Percentiles rank a stretch among this genome's conserved stretches.
phyloP scores from a whole-genome alignment of 2,329 filamentous ascomycete species.

The Colletotrichum aenigma region DNA sequence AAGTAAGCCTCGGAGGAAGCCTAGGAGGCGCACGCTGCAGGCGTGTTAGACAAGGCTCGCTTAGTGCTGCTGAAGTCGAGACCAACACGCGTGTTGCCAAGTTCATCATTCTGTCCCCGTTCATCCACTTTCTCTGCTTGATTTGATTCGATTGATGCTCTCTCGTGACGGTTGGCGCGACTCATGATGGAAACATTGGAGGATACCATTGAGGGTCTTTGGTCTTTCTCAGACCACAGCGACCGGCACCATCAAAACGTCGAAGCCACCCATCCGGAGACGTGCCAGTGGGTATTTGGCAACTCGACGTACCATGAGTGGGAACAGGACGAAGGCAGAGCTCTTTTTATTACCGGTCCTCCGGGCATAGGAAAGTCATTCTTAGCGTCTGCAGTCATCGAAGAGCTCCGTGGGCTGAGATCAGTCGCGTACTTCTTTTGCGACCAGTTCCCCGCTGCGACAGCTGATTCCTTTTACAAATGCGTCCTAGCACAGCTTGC shows the following conservation, averaged over 20 bases:
- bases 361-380: not conserved
- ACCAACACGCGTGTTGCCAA: not conserved
- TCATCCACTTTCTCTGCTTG: not conserved
- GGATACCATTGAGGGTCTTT: accelerated
- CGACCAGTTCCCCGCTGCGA: accelerated
- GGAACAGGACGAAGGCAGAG: not conserved
- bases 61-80: not conserved
- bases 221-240: not conserved
- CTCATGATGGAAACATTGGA: not conserved
- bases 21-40: not conserved
- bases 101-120: not conserved
- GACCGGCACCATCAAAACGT: not conserved
- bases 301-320: not conserved
- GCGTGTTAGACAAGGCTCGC: not conserved
- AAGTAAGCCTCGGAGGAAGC: not conserved
- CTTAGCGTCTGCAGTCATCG: not conserved
- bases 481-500: not conserved
- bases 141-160: not conserved
- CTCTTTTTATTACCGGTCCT: not conserved
- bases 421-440: not conserved
- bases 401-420: not conserved
- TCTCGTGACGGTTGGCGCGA: not conserved
- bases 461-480: not conserved
- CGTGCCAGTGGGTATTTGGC: not conserved
- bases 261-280: not conserved